Base-by-base conservation (phyloP, 2,329 filamentous ascomycete genomes). In the Cercospora nicotianae region DNA sequence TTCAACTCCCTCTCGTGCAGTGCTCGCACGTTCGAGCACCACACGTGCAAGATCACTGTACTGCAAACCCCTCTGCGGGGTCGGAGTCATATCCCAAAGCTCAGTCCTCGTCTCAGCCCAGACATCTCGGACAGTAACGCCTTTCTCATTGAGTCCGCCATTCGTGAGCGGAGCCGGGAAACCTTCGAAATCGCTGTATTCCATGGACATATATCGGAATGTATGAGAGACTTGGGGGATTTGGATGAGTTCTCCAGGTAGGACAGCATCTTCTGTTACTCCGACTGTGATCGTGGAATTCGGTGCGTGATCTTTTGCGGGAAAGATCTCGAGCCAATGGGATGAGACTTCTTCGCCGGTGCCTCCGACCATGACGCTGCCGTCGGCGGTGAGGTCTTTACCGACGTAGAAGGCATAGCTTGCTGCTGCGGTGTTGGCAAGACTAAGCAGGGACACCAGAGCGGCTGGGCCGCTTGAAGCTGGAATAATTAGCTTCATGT, bases 361-460 rank as follows among this genome's bases (percentile, higher is more conserved):
- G 23, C 82, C 81, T 67, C 81, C 82, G 20, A 83, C 74, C 53
- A 83, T 76, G 28, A 83, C 81, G 39, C 77, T 79, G 31, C 80
- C 81, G 68, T 81, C 78, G 13, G 77, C 74, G 0, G 82, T 83
- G 68, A 84, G 79, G 45, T 79, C 76, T 67, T 82, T 82, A 67
- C 82, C 82, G 18, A 84, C 81, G 63, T 83, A 84, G 73, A 83
- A 83, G 13, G 80, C 81, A 72, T 83, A 83, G 75, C 82, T 83
- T n/a, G 80, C 80, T 36, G 59, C 13, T 18, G 63, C 59, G 10
- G 62, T 59, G 4, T 42, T 26, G 58, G 13, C 31, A 9, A 60
- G n/a, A 13, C 36, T 23, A 16, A 42, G 12, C 9, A 60, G 31
- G 31, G 13, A 33, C 1, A 23, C 10, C 58, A 60, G 23, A 23